A percentile compares a stretch with the other conserved stretches of the same genome.
Evolutionary conservation across 2,329 filamentous ascomycete species (phyloP).

Genomic region (Scleromitrula shiraiana): DNA sequence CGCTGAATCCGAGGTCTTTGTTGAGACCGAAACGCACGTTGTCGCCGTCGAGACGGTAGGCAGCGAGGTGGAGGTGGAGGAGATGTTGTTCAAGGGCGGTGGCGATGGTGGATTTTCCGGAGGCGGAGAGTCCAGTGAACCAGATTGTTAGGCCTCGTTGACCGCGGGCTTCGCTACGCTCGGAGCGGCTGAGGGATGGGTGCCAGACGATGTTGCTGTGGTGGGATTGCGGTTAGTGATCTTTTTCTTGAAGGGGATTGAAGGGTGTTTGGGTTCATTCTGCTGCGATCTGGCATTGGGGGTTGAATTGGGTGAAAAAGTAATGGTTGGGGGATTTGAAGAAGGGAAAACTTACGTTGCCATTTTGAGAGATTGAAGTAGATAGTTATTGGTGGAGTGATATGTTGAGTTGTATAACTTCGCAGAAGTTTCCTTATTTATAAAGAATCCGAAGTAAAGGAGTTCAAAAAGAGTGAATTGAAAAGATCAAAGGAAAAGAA

Average conservation of each 20-base stretch:
- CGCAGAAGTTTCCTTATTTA: too few species aligned
- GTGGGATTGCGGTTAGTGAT: slow-evolving; percentile 1
- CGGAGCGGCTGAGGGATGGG: slow-evolving; percentile 64
- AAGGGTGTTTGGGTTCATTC: too few species aligned
- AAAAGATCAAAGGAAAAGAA: background rate
- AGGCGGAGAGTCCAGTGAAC: slow-evolving; percentile 94
- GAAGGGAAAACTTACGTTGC: slow-evolving; percentile 4
- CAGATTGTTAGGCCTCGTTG: slow-evolving; percentile 93
- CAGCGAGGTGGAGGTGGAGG: slow-evolving; percentile 70
- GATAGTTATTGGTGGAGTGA: too few species aligned
- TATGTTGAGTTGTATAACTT: too few species aligned
- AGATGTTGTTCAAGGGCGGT: slow-evolving; percentile 96
- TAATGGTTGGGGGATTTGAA: background rate
- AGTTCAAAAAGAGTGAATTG: background rate
- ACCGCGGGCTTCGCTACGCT: slow-evolving; percentile 67
- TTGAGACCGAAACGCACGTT: slow-evolving; percentile 98
- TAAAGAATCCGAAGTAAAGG: too few species aligned
- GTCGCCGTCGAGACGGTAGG: slow-evolving; percentile 95
- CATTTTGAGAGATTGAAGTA: slow-evolving; percentile 1
- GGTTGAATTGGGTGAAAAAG: too few species aligned
- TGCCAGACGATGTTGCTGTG: slow-evolving; percentile 86
- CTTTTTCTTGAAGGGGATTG: background rate
- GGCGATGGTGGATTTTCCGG: slow-evolving; percentile 94
- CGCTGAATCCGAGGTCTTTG: slow-evolving; percentile 92
- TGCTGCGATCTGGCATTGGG: background rate